Base-by-base conservation (phyloP, 2,329 filamentous ascomycete species). In the Trichothecium roseum region DNA sequence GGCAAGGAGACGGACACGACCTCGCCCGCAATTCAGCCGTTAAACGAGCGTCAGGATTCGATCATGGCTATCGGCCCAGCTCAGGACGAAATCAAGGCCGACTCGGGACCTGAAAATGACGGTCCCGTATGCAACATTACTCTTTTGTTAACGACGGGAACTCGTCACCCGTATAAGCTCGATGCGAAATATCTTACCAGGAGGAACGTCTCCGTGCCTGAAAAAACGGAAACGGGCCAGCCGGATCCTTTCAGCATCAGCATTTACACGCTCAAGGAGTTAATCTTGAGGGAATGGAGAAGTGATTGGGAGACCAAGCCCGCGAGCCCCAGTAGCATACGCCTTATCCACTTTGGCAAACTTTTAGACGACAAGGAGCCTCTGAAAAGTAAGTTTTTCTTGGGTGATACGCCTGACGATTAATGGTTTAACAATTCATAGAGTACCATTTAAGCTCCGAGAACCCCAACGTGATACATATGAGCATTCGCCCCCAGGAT, bases 261-360 rank as follows among this genome's bases (percentile, higher is more conserved):
- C 46, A 81, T 94, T 34, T 94, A 95, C 55, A 94, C 85, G 3
- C 64, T 96, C 45, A 95, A 95, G 60, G 87, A 95, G 62, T 65
- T 95, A 52, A 94, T 96, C 54, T 74, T 91, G 64, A 73, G 85
- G 49, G 88, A 95, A 56, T 96, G 89, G 89, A 72, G 86, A 46
- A 80, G 79, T 48, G 85, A 95, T 54, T 95, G 89, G 89, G 88
- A 94, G 50, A 64, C 78, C 13, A 80, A 84, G 51, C 89, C 89
- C 2, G 77, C 82, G 18, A 91, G 84, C 52, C 88, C 89, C 9
- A 89, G 80, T 51, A 84, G 81, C 42, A 96, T 96, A 64, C 72
- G 89, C 34, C 62, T 96, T 49, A 95, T 96, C 51, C 84, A 86
- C 43, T 91, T 94, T 59, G 89, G 89, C 35, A 86, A 89, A 54